phyloP scores from a whole-genome alignment of 1,284 basidiomycete species.

The Cerrena zonata region DNA sequence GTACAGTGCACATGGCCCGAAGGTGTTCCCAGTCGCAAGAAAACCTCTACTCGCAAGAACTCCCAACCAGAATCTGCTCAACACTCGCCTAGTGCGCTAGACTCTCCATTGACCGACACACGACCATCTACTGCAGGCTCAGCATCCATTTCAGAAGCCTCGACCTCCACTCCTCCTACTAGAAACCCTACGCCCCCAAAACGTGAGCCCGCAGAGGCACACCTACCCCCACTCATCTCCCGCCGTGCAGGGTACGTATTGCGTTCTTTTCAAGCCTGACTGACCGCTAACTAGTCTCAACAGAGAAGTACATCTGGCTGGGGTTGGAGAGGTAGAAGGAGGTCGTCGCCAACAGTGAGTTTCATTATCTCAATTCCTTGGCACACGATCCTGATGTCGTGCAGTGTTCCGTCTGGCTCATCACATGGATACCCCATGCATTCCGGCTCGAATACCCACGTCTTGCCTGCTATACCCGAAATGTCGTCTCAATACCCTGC shows the following conservation, averaged over 20 bases:
- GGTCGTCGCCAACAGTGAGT: constrained; percentile 46
- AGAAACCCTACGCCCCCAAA: constrained; percentile 56
- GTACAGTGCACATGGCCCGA: constrained; percentile 78
- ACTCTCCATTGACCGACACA: constrained; percentile 42
- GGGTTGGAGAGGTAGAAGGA: constrained; percentile 15
- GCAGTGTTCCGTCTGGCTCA: constrained; percentile 15
- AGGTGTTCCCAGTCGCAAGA: constrained; percentile 57
- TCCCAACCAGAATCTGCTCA: constrained; percentile 7
- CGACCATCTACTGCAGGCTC: constrained; percentile 61
- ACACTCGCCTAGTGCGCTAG: constrained; percentile 2
- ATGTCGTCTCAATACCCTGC: constrained; percentile 33
- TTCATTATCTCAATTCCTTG: constrained; percentile 7
- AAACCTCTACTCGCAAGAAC: constrained; percentile 37
- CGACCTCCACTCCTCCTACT: constrained; percentile 50
- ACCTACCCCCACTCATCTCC: constrained; percentile 43
- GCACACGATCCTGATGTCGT: neutral
- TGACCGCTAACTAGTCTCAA: neutral
- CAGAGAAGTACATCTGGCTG: constrained; percentile 20
- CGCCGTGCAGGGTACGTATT: constrained; percentile 48
- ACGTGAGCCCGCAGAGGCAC: constrained; percentile 45
- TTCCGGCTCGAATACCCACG: constrained; percentile 35
- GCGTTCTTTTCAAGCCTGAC: neutral
- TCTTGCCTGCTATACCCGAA: constrained; percentile 56
- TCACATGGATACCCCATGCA: constrained; percentile 26
- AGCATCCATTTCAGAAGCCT: constrained; percentile 53